These are phyloP conservation scores for Fusarium caatingaense DNA, from an alignment of 2,329 filamentous ascomycete species.

Conservation along the genomic window DNA sequence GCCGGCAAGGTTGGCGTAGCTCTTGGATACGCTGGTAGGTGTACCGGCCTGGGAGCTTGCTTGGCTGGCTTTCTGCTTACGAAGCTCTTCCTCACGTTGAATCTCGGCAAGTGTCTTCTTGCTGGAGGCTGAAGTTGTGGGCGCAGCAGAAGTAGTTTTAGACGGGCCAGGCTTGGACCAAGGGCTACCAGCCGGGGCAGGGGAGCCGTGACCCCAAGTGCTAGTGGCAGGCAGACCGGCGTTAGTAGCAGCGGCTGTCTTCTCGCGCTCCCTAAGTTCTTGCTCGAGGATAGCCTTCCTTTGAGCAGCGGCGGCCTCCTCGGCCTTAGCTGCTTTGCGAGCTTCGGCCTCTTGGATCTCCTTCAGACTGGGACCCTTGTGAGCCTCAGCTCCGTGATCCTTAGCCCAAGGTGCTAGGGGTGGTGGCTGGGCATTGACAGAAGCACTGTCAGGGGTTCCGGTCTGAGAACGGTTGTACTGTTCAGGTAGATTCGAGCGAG, in stretches of 20 bases:
- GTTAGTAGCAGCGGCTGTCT: constrained; percentile 59
- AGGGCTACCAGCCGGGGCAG: constrained; percentile 71
- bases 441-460: constrained; percentile 73
- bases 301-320: constrained; percentile 81
- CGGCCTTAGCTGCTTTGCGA: constrained; percentile 88
- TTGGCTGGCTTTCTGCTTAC: constrained; percentile 78
- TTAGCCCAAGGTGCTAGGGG: constrained; percentile 96
- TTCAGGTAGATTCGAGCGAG: constrained; percentile 85
- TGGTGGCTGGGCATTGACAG: constrained; percentile 63
- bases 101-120: constrained; percentile 97
- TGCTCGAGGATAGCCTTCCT: constrained; percentile 84
- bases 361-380: constrained; percentile 90
- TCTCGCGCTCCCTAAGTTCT: constrained; percentile 75
- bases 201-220: constrained; percentile 87
- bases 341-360: constrained; percentile 98
- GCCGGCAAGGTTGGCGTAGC: constrained; percentile 93
- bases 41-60: constrained; percentile 60
- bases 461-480: constrained; percentile 77
- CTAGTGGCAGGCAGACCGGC: constrained; percentile 84
- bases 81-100: constrained; percentile 88
- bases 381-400: constrained; percentile 74
- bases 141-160: constrained; percentile 53
- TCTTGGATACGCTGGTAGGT: constrained; percentile 73
- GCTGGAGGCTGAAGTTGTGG: constrained; percentile 49
- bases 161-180: constrained; percentile 73